These are phyloP conservation scores for Phytophthora colocasiae DNA, from an alignment of 352 stramenopile species.

Conservation along the genomic window DNA sequence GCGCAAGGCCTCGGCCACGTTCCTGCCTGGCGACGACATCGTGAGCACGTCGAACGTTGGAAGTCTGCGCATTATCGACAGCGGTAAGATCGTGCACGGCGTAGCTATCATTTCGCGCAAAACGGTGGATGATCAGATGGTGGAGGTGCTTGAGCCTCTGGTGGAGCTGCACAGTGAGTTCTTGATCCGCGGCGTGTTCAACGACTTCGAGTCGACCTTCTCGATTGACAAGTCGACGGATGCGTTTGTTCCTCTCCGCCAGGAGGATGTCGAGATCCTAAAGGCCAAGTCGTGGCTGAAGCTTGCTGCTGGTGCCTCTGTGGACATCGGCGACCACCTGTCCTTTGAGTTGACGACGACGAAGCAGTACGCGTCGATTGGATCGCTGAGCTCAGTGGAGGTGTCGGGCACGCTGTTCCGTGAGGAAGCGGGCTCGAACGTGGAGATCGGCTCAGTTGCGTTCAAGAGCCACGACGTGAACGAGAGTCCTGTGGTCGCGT, in stretches of 20 bases:
- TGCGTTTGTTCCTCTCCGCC: constrained; percentile 45
- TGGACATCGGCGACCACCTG: constrained; percentile 57
- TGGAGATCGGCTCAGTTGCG: constrained; percentile 40
- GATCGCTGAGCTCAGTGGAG: constrained; percentile 48
- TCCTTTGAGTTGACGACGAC: constrained; percentile 61
- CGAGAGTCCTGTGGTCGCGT: constrained; percentile 56
- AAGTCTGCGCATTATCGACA: constrained; percentile 77
- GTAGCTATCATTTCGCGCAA: constrained; percentile 76
- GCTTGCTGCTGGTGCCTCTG: constrained; percentile 23
- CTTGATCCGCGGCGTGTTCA: constrained; percentile 82
- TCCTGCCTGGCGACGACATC: constrained; percentile 73
- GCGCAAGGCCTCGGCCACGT: constrained; percentile 43
- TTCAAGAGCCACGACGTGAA: constrained; percentile 50
- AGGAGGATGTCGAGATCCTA: constrained; percentile 63
- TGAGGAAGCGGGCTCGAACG: constrained; percentile 42
- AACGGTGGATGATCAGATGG: constrained; percentile 52
- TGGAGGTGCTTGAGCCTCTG: constrained; percentile 67
- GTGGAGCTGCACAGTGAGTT: constrained; percentile 87
- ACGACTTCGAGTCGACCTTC: constrained; percentile 83
- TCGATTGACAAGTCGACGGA: constrained; percentile 53
- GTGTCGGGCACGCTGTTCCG: constrained; percentile 60
- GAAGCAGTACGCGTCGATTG: constrained; percentile 60
- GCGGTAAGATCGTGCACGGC: constrained; percentile 81
- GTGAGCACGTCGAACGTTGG: constrained; percentile 77
- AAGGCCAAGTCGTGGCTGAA: constrained; percentile 76